A percentile compares a stretch with the other conserved stretches of the same genome.
Conservation (phyloP, 2,329 filamentous ascomycete genomes). For the Hirsutella rhossiliensis region DNA sequence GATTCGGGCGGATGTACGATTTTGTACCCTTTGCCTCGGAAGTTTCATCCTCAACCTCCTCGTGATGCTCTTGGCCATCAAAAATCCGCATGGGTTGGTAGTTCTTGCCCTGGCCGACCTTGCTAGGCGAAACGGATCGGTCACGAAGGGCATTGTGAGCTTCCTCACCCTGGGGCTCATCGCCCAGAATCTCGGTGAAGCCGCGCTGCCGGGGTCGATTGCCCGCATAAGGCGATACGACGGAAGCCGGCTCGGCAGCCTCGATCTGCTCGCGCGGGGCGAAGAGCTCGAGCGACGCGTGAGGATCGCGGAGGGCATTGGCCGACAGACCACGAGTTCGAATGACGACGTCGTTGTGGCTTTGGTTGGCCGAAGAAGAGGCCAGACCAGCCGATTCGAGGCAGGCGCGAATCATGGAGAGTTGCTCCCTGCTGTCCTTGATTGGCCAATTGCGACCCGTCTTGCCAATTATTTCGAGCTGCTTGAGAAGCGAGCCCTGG, state of each 20-base stretch:
- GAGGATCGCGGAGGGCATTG: constrained; percentile 47
- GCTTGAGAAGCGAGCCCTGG: constrained; percentile 82
- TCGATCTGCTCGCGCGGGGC: constrained; percentile 53
- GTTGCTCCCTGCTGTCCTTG: constrained; percentile 73
- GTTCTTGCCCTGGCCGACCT: constrained; percentile 45
- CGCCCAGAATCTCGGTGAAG: constrained; percentile 59
- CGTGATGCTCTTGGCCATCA: constrained; percentile 34
- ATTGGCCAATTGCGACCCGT: constrained; percentile 93
- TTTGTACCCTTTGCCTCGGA: constrained; percentile 29
- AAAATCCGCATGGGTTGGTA: constrained; percentile 53
- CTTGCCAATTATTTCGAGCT: constrained; percentile 85
- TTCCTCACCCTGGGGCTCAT: constrained; percentile 31
- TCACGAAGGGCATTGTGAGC: constrained; percentile 24
- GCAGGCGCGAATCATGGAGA: constrained; percentile 57
- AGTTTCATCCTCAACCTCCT: constrained; percentile 27
- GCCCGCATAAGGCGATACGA: constrained; percentile 51
- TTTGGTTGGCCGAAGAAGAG: constrained; percentile 16
- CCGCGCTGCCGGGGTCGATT: constrained; percentile 52
- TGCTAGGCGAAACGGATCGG: constrained; percentile 39
- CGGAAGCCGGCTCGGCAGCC: constrained; percentile 28
- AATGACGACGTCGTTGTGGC: constrained; percentile 23
- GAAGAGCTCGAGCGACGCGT: constrained; percentile 66
- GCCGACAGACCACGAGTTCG: constrained; percentile 40
- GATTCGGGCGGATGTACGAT: constrained; percentile 48
- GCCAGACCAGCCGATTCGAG: constrained; percentile 34